Conservation (phyloP, 2,329 filamentous ascomycete genomes). For the Trichophaea hybrida region DNA sequence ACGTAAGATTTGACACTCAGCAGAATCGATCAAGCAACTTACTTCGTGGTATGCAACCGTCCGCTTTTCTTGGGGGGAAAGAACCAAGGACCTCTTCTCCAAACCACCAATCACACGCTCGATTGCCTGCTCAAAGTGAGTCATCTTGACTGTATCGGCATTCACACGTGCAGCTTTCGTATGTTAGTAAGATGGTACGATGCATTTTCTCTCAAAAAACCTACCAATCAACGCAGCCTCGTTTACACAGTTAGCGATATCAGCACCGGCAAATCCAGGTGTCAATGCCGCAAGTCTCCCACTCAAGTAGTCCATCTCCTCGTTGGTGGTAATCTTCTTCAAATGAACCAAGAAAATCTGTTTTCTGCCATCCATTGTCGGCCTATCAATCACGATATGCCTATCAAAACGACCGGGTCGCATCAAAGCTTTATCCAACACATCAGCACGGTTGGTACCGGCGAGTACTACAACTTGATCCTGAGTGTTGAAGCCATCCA, state of each 20-base stretch:
- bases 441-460: conserved; percentile 88
- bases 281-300: conserved; percentile 84
- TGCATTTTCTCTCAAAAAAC: background rate
- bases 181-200: conserved; percentile 32
- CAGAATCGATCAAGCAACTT: background rate
- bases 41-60: conserved; percentile 89
- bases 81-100: conserved; percentile 91
- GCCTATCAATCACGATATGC: conserved; percentile 86
- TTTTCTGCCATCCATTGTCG: conserved; percentile 90
- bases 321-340: conserved; percentile 83
- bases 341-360: conserved; percentile 94
- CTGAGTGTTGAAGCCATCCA: conserved; percentile 50
- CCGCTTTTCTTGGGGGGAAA: conserved; percentile 84
- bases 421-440: conserved; percentile 91
- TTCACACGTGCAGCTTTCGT: conserved; percentile 62
- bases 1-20: background rate
- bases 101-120: conserved; percentile 92
- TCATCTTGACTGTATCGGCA: conserved; percentile 68
- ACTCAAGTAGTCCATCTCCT: conserved; percentile 74
- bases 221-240: conserved; percentile 87
- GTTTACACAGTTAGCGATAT: conserved; percentile 97
- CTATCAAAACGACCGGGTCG: conserved; percentile 92
- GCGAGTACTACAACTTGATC: conserved; percentile 70
- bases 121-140: conserved; percentile 92
- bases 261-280: conserved; percentile 90